Percentiles rank a stretch among this genome's conserved stretches.
phyloP scores from a whole-genome alignment of 2,329 filamentous ascomycete species.

The Fusarium irregulare region DNA sequence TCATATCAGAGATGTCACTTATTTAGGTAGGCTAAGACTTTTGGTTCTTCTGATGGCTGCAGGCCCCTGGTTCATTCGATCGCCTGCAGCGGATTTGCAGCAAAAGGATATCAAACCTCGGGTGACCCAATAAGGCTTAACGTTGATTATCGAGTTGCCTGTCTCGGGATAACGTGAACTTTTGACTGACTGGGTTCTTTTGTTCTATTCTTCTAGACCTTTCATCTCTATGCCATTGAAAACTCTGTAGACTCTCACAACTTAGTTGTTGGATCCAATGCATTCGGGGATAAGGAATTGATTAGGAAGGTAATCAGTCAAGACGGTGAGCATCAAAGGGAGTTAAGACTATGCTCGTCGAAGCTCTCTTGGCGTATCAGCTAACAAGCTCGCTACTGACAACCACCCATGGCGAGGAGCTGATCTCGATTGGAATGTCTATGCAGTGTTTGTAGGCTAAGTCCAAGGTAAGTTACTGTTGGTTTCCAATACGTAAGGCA shows the following conservation, averaged over 20 bases:
- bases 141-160: constrained; percentile 36
- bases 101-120: constrained; percentile 28
- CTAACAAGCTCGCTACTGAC: not conserved
- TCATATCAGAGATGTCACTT: not conserved
- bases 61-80: constrained; percentile 31
- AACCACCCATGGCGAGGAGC: not conserved
- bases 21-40: not conserved
- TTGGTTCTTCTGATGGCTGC: constrained; percentile 9
- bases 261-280: not conserved
- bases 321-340: not conserved
- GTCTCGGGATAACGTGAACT: constrained; percentile 33
- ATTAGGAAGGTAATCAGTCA: constrained; percentile 7
- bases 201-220: constrained; percentile 27
- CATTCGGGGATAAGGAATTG: not conserved
- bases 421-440: constrained; percentile 15
- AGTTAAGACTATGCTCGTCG: not conserved
- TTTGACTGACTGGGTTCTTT: constrained; percentile 21
- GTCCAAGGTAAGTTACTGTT: constrained; percentile 5
- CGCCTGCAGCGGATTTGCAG: constrained; percentile 35
- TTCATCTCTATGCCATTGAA: constrained; percentile 12
- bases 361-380: constrained; percentile 3
- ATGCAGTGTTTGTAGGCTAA: constrained; percentile 1
- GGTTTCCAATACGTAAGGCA: constrained; percentile 26
- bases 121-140: constrained; percentile 18
- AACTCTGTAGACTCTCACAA: constrained; percentile 11